Conservation (phyloP, 2,329 filamentous ascomycete genomes). For the Neofusicoccum laricinum region DNA sequence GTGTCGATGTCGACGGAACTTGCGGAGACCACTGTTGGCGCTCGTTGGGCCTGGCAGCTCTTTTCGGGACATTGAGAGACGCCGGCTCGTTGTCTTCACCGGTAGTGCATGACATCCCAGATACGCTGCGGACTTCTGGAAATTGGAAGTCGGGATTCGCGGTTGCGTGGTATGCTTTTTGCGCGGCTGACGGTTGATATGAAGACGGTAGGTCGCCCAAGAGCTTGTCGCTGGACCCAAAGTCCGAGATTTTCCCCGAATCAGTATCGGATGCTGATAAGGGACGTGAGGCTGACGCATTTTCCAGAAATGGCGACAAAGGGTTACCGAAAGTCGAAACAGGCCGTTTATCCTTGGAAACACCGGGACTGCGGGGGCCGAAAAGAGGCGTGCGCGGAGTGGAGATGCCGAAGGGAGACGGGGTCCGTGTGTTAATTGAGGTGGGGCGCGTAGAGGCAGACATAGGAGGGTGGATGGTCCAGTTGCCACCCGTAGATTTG, state of each 20-base stretch:
- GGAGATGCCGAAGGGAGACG: slow-evolving; percentile 8
- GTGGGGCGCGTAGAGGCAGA: slow-evolving; percentile 7
- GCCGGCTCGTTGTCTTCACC: neutral
- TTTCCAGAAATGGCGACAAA: slow-evolving; percentile 3
- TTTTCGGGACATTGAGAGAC: slow-evolving; percentile 1
- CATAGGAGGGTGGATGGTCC: slow-evolving; percentile 10
- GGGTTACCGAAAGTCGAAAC: slow-evolving; percentile 12
- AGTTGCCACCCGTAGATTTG: slow-evolving; percentile 12
- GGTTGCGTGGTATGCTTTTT: neutral
- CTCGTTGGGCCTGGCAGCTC: neutral
- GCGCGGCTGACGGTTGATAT: neutral
- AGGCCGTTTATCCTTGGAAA: slow-evolving; percentile 7
- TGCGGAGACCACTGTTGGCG: neutral
- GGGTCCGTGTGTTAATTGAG: slow-evolving; percentile 13
- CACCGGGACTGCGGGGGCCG: neutral
- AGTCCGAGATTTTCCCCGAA: neutral
- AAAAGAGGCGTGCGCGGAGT: neutral
- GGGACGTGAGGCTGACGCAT: neutral
- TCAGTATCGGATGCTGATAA: neutral
- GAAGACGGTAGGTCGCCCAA: neutral
- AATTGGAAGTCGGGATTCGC: neutral
- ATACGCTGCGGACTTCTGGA: neutral
- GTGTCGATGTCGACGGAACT: neutral
- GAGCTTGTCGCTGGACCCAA: neutral
- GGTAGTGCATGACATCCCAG: neutral